Evolutionary conservation across 1,284 basidiomycete species (phyloP), one percentile per base, ranked within the genome.

Genomic region (Singerocomus inundabilis): DNA sequence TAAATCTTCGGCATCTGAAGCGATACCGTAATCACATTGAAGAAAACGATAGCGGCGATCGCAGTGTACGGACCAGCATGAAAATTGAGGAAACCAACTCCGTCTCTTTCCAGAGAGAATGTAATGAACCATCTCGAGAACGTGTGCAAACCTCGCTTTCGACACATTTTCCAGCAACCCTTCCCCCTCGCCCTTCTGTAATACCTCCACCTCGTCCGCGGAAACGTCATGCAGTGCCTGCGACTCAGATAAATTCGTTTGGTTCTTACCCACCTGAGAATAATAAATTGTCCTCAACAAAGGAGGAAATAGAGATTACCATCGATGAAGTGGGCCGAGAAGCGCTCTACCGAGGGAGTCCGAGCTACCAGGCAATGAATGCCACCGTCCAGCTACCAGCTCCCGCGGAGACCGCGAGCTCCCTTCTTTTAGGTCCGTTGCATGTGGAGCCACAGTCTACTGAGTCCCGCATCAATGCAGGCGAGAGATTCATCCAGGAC

Each of bases 1-100:
- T 64, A 3, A 66, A 66, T 44, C 61, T 66, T 31, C 68, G 64
- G 37, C 64, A 66, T 48, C 42, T 66, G 41, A 70, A 64, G 34
- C 56, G 52, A 12, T 51, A 52, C 39, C 67, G 60, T 24, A 44
- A 54, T 13, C 62, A 53, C 16, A 37, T 55, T 16, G 66, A 67
- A 42, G 62, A 63, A 47, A 67, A 48, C 16, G 56, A 54, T 24
- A 45, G 53, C 32, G 66, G 64, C 12, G 66, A 70, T 39, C 59
- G 68, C 26, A 69, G 64, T 37, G 64, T 51, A n/a, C 60, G 55
- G 12, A 53, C n/a, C 13, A 51, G 16, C 16, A 52, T 53, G 36
- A 68, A 67, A 38, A 47, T 3, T 38, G 67, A 68, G 45, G 66
- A 53, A 13, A 28, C 15, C 2, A 18, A 31, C 1, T 13, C 12